Conservation (phyloP, 2,329 filamentous ascomycete genomes). For the Anthostomella pinea region DNA sequence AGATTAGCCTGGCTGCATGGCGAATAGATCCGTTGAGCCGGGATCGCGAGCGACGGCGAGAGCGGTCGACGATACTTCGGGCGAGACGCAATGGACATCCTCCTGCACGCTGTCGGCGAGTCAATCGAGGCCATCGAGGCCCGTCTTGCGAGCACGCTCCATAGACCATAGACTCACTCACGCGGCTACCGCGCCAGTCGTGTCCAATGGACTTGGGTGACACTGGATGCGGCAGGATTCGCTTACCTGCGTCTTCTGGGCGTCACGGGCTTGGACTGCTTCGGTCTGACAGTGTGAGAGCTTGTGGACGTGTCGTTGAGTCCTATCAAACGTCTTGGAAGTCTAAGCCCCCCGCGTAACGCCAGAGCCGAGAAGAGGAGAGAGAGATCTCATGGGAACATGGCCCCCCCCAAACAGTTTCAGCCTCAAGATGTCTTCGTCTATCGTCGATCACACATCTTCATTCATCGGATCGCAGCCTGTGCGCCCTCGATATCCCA, state of each 20-base stretch:
- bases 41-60: too few species aligned
- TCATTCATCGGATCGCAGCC: conserved; percentile 15
- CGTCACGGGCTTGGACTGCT: background rate
- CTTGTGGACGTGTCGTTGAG: background rate
- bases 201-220: background rate
- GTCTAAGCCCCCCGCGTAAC: conserved; percentile 7
- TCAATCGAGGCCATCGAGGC: too few species aligned
- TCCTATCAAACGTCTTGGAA: background rate
- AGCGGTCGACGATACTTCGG: too few species aligned
- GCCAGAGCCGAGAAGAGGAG: conserved; percentile 2
- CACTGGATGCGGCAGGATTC: background rate
- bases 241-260: background rate
- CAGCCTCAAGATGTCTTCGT: conserved; percentile 19
- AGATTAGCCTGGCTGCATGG: conserved; percentile 1
- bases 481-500: conserved; percentile 6
- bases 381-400: conserved; percentile 1
- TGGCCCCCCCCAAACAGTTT: conserved; percentile 21
- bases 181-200: too few species aligned
- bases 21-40: too few species aligned
- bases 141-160: too few species aligned
- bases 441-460: conserved; percentile 22
- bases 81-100: too few species aligned
- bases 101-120: too few species aligned
- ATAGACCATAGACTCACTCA: too few species aligned
- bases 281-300: background rate